Conservation (phyloP, 2,329 filamentous ascomycete genomes). For the Microcera coccophila region DNA sequence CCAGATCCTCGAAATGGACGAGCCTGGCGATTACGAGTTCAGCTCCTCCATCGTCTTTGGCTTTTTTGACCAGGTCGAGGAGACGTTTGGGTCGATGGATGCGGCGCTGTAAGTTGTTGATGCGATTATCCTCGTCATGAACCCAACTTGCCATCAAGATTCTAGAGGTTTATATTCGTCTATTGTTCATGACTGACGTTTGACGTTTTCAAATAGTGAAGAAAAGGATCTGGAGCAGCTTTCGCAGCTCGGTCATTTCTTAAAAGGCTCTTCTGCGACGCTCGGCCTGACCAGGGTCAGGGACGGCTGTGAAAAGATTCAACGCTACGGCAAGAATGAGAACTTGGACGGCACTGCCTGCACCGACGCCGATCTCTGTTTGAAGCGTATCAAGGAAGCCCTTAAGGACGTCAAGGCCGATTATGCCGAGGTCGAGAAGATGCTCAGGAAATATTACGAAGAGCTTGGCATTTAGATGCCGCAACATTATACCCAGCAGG, state of each 20-base stretch:
- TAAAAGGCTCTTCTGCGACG: conserved; percentile 95
- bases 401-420: conserved; percentile 71
- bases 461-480: conserved; percentile 1
- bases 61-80: conserved; percentile 87
- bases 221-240: conserved; percentile 67
- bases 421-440: conserved; percentile 67
- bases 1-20: conserved; percentile 98
- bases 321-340: conserved; percentile 81
- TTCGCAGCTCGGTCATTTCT: conserved; percentile 84
- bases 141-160: no score
- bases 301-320: conserved; percentile 93
- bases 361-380: conserved; percentile 62
- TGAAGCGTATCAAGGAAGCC: conserved; percentile 66
- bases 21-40: conserved; percentile 82
- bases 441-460: conserved; percentile 64
- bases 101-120: conserved; percentile 64
- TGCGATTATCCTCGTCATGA: no score
- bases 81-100: conserved; percentile 85
- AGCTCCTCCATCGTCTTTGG: conserved; percentile 82
- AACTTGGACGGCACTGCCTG: conserved; percentile 70
- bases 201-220: conserved; percentile 45
- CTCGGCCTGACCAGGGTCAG: conserved; percentile 86
- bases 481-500: conserved; percentile 12
- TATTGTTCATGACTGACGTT: conserved; percentile 5
- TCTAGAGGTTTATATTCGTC: not conserved